Conservation (phyloP, 176 grass and related monocot species). For the Echinochloa phyllopogon region DNA sequence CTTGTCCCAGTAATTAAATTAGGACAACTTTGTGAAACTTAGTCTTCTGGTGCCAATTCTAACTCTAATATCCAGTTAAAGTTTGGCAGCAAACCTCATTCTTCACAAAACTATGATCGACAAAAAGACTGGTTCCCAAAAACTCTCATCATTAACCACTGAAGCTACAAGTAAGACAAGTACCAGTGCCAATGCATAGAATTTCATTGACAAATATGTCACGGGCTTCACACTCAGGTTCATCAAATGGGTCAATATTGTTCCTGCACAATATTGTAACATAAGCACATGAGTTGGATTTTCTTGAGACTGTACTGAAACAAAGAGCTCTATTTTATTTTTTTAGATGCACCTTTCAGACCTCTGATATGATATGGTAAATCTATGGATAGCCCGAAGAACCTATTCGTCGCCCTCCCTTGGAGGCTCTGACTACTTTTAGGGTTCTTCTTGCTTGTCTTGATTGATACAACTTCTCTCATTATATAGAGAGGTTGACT, state of each 20-base stretch:
- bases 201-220: conserved; percentile 93
- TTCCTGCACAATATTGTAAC: conserved; percentile 55
- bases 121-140: neutral
- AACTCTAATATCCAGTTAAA: conserved; percentile 32
- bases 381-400: no score
- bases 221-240: conserved; percentile 92
- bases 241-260: conserved; percentile 79
- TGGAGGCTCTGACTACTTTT: no score
- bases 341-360: neutral
- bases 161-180: conserved; percentile 9
- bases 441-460: no score
- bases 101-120: conserved; percentile 12
- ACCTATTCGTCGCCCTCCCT: no score
- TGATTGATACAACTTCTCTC: no score
- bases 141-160: neutral
- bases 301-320: neutral
- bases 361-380: no score
- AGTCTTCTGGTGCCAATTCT: conserved; percentile 3
- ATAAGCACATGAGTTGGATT: conserved; percentile 20
- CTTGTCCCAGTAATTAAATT: neutral
- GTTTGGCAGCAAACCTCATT: conserved; percentile 24
- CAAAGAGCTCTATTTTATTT: neutral
- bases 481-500: no score
- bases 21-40: conserved; percentile 31
- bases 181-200: conserved; percentile 86